Conservation (phyloP, 225 moss, liverwort and hornwort species). For the Anthoceros angustus region DNA sequence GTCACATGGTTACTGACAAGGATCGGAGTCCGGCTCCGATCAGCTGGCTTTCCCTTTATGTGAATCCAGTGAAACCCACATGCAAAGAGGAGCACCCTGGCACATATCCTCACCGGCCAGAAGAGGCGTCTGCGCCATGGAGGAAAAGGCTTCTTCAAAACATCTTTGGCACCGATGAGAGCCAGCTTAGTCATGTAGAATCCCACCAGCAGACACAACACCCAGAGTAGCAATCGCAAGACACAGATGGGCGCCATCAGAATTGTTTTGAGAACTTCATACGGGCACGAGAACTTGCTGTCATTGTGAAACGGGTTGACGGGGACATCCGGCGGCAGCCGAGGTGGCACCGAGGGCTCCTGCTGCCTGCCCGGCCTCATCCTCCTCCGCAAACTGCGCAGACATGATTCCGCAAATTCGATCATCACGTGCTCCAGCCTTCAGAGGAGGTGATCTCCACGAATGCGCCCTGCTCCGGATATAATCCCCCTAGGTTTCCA, state of each 20-base stretch:
- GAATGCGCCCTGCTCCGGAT: not conserved
- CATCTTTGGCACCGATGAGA: slow-evolving; percentile 60
- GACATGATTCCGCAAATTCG: not conserved
- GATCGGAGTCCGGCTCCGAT: slow-evolving; percentile 68
- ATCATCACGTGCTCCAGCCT: not conserved
- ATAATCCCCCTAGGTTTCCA: not conserved
- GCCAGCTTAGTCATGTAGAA: slow-evolving; percentile 59
- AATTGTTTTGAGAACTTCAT: slow-evolving; percentile 50
- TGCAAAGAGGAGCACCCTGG: slow-evolving; percentile 58
- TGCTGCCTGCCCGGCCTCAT: slow-evolving; percentile 28
- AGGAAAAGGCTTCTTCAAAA: slow-evolving; percentile 67
- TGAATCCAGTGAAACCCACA: slow-evolving; percentile 85
- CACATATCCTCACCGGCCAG: slow-evolving; percentile 63
- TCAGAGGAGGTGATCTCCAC: not conserved
- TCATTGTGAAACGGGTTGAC: slow-evolving; percentile 79
- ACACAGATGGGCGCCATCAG: slow-evolving; percentile 46
- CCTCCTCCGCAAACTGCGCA: slow-evolving; percentile 17
- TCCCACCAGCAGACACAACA: slow-evolving; percentile 35
- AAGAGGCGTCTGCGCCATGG: slow-evolving; percentile 61
- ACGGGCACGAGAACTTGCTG: slow-evolving; percentile 23
- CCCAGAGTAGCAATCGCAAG: slow-evolving; percentile 40
- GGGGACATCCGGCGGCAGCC: slow-evolving; percentile 34
- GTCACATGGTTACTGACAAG: slow-evolving; percentile 82
- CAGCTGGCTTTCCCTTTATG: slow-evolving; percentile 67
- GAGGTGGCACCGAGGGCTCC: slow-evolving; percentile 55